Base-by-base conservation (phyloP, 2,329 filamentous ascomycete genomes). In the Elsinoe perseae region DNA sequence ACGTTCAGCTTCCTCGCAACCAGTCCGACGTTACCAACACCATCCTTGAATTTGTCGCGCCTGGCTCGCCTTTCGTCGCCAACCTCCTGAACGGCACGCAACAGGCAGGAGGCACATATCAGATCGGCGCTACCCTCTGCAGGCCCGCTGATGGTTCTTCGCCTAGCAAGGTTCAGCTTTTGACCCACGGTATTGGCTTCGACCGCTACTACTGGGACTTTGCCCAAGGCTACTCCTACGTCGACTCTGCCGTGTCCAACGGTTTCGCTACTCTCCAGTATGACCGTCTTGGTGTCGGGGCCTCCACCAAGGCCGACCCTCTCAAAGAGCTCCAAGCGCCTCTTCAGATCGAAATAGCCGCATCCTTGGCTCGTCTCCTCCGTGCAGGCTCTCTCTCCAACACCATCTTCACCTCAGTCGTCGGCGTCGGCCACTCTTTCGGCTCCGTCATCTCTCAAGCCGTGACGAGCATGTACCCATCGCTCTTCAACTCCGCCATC, bases 381-480 rank as follows among this genome's bases (percentile, higher is more conserved):
- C 64, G 64, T 12, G 56, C 44, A 9, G 70, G 65, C 23, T 53
- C n/a, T 6, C 60, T 72, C 58, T 60, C 62, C 48, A 61, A 64
- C 18, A 59, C 61, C 27, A 56, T 36, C 4, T 71, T 72, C 62
- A 58, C 62, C 20, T 67, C 67, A 4, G 65, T 75, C 25, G 63
- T 74, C 10, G 71, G 68, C 12, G 67, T 71, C 9, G 73, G 70
- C 10, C 73, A 75, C 59, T 70, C 67, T 20, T 69, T 69, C 56
- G 59, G 59, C 21, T 54, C 43, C 25, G 54, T 55, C 18, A 58
- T 61, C 61, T 78, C 76, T 2, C 83, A 81, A 67, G 74, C 70
- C 48, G 72, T 86, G 18, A 76, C 78, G 6, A 73, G 74, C 46
- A 65, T 71, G 57, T 71, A 81, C 62, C 80, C 81, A 1, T 64